phyloP scores from a whole-genome alignment of 139 green algal species.

The Tetradesmus lagerheimii region DNA sequence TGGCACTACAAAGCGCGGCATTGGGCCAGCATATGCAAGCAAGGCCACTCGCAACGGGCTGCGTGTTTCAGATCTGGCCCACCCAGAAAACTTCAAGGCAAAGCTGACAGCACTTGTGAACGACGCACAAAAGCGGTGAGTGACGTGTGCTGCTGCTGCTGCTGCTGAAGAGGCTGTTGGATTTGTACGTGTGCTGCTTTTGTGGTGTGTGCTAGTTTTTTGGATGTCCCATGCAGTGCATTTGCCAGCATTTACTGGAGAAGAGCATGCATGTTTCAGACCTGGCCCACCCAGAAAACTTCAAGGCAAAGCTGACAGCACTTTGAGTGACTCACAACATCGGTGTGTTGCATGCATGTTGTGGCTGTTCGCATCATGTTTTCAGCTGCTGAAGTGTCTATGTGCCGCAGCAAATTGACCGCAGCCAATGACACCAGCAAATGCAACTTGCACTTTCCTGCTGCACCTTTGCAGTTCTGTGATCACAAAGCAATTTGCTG shows the following conservation, averaged over 20 bases:
- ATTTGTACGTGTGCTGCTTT: too few relatives aligned
- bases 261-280: too few relatives aligned
- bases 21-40: constrained; percentile 96
- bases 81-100: constrained; percentile 24
- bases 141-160: neutral
- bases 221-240: too few relatives aligned
- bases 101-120: neutral
- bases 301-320: constrained; percentile 81
- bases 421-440: too few relatives aligned
- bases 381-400: too few relatives aligned
- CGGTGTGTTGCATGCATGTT: constrained; percentile 36
- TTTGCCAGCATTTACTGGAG: too few relatives aligned
- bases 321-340: constrained; percentile 58
- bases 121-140: constrained; percentile 27
- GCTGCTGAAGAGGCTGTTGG: neutral
- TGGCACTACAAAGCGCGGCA: constrained; percentile 98
- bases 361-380: too few relatives aligned
- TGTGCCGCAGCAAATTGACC: too few relatives aligned
- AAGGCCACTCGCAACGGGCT: constrained; percentile 97
- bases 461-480: too few relatives aligned
- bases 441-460: too few relatives aligned
- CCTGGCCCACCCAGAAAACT: constrained; percentile 73
- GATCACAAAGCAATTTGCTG: too few relatives aligned
- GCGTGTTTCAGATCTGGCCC: constrained; percentile 90
- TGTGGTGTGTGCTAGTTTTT: too few relatives aligned